Evolutionary conservation across 2,329 filamentous ascomycete genomes (phyloP), one percentile per base, ranked within the genome.

Genomic region (Colletotrichum gigasporum): DNA sequence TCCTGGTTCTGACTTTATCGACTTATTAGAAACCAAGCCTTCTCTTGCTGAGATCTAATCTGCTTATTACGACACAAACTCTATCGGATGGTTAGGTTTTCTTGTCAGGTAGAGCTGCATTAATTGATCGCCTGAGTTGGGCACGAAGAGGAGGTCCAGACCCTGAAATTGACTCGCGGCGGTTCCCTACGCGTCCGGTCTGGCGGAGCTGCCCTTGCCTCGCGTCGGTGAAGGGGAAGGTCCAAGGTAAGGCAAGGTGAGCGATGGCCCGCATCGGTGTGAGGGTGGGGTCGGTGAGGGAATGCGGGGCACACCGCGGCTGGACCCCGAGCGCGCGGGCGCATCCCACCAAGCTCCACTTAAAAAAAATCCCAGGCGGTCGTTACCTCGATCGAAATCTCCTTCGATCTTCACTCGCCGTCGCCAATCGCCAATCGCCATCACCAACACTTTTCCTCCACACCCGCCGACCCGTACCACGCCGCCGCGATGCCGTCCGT

Each of bases 401-500:
- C n/a, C 39, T 24, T 35, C n/a, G 20, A 20, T 41, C 18, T 52
- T 14, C 42, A 22, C 35, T n/a, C n/a, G n/a, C 39, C 30, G n/a
- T 20, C 39, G 47, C 32, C 28, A 42, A 18, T 22, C 24, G 22
- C n/a, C 44, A 26, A 45, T 35, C 35, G 14, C 12, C 20, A 5
- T 26, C 8, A 22, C 14, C 41, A 48, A 42, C 16, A n/a, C 28
- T 34, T 11, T 24, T n/a, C 11, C 20, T 30, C 5, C 24, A 16
- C 5, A 8, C 7, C 30, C 51, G 16, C 20, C 10, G 35, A 41
- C 24, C 18, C n/a, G n/a, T n/a, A n/a, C n/a, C n/a, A n/a, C n/a
- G 35, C 52, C 56, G 71, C 58, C 67, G 73, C 57, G 18, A 87
- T 86, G 84, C 80, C 82, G 14, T 87, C 85, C 48, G 81, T 86